Base-by-base conservation (phyloP, 331 rosid species). In the Cucumis variabilis region DNA sequence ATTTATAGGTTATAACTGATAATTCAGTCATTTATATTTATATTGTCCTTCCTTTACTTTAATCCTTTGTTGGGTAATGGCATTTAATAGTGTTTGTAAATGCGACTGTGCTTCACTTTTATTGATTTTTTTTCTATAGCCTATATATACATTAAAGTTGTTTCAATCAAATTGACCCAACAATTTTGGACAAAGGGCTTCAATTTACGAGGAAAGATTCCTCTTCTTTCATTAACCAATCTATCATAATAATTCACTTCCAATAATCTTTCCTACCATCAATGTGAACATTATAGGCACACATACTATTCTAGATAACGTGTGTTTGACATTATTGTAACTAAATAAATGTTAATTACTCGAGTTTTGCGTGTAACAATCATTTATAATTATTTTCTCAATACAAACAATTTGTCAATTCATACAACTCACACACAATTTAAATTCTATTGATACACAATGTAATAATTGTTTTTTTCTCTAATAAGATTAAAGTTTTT, bases 171-270 rank as follows among this genome's bases (percentile, higher is more conserved):
- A 75, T 75, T 75, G 11, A 21, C 55, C 58, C 58, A 21, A 37
- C 25, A 11, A n/a, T 75, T 75, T 75, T 75, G 81, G 30, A 75
- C 11, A 73, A 73, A 33, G 10, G 9, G 48, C 48, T 41, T 73
- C 80, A 20, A 37, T 73, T 73, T 73, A 73, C 79, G 50, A 73
- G 51, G 79, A 73, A 73, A 33, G 25, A 73, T 41, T 73, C 27
- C 55, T 10, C 25, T 41, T 0, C 15, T 33, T 74, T 74, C 58
- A 44, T 74, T 74, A 20, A 74, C 53, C 58, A 41, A 11, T 74
- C 55, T 20, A 74, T 74, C 3, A 10, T 7, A 72, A 33, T 6
- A 72, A 33, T 72, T 72, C 25, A 33, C 51, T 65, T 65, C 14
- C 72, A 67, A 67, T 66, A 67, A 67, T 66, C 11, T n/a, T 24